Evolutionary conservation across 768 basidiomycete genomes (phyloP), one percentile per base, ranked within the genome.

Genomic region (Dictyophora rubrovolvata): DNA sequence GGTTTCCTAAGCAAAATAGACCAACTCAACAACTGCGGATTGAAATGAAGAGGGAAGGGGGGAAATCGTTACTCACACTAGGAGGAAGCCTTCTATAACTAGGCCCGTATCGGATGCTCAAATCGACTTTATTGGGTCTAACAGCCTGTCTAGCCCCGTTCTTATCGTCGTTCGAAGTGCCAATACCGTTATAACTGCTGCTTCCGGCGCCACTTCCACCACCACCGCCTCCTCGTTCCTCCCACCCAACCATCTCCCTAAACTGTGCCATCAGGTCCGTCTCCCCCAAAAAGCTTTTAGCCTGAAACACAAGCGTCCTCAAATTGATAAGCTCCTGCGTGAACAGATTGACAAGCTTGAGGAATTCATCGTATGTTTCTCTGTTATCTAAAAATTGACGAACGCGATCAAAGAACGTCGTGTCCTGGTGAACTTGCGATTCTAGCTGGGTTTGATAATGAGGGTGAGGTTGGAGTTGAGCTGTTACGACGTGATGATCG

Each of bases 341-440:
- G 67, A 93, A 99, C 1, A 99, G 78, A 70, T 98, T 97, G 64
- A 97, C 81, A 49, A 98, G 75, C 68, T 93, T 96, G 61, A 99
- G 74, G 72, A 99, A 98, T 71, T 98, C 96, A 69, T 93, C 91
- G 72, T 88, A 91, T 1, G 84, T 82, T 52, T 90, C 87, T 12
- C 85, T 78, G 62, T 79, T 84, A 58, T 86, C 84, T 48, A 92
- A 73, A 1, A 79, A 76, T 16, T 81, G 81, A 65, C 84, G 86
- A 53, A 97, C 92, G 23, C 87, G 87, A 60, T 96, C 93, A 69
- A 99, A 99, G 73, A 97, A 97, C 56, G 85, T 85, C 2, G 80
- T 76, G 54, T 93, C 86, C 23, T 84, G 80, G n/a, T 50, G 21
- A 63, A 65, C 50, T 33, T 34, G 62, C 33, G 59, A 21, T n/a